Evolutionary conservation across 208 protist genomes (phyloP).

Genomic region (Strigomonas oncopelti): DNA sequence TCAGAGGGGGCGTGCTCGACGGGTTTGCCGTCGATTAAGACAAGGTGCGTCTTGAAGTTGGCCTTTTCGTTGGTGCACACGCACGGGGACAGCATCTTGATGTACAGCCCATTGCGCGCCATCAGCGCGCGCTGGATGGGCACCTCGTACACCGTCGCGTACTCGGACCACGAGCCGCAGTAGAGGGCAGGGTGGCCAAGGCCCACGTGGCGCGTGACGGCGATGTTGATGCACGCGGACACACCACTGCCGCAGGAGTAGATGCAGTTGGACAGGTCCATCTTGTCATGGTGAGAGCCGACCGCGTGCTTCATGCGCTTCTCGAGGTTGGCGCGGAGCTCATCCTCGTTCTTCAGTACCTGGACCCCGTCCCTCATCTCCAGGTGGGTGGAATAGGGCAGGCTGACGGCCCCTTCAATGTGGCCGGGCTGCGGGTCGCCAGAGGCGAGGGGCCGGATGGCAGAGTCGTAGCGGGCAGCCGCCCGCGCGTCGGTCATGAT

Average conservation of each 20-base stretch:
- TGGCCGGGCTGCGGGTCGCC: constrained; percentile 64
- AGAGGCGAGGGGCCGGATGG: constrained; percentile 52
- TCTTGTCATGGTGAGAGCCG: background rate
- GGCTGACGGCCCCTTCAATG: constrained; percentile 62
- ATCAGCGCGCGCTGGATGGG: constrained; percentile 44
- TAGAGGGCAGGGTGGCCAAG: constrained; percentile 71
- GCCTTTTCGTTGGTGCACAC: constrained; percentile 39
- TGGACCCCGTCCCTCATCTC: constrained; percentile 16
- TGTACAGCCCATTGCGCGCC: constrained; percentile 44
- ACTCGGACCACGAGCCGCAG: constrained; percentile 83
- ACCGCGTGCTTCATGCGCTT: constrained; percentile 23
- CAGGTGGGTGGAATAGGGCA: constrained; percentile 42
- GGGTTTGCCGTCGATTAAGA: constrained; percentile 36
- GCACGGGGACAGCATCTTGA: constrained; percentile 33
- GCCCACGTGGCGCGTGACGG: constrained; percentile 51
- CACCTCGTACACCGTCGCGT: constrained; percentile 39
- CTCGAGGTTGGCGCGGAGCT: constrained; percentile 46
- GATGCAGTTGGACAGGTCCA: constrained; percentile 51
- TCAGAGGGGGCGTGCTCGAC: constrained; percentile 16
- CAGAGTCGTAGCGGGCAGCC: constrained; percentile 43
- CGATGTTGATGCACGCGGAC: constrained; percentile 74
- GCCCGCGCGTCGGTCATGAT: constrained; percentile 64
- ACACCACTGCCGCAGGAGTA: constrained; percentile 84
- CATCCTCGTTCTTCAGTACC: constrained; percentile 36
- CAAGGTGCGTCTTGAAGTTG: constrained; percentile 14